These are phyloP conservation scores for Trichoderma semiorbis DNA, from an alignment of 2,329 filamentous ascomycete genomes.

Conservation along the genomic window DNA sequence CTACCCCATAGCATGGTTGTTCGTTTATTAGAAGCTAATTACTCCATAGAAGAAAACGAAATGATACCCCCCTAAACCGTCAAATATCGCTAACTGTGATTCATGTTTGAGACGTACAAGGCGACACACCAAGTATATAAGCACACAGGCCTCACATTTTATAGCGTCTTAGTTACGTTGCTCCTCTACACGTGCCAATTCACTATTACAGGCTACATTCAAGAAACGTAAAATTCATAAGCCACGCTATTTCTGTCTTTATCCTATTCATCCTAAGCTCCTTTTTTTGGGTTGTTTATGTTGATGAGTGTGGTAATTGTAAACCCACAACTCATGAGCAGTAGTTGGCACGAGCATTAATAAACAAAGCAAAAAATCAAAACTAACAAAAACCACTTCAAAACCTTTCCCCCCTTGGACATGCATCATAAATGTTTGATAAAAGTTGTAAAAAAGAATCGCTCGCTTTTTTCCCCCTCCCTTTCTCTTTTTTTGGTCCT, in stretches of 20 bases:
- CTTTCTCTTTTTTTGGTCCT: background rate
- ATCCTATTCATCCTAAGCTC: background rate
- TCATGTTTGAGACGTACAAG: background rate
- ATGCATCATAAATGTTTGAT: constrained; percentile 18
- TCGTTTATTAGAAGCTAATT: constrained; percentile 9
- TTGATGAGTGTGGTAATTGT: background rate
- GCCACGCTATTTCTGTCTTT: background rate
- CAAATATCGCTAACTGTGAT: constrained; percentile 11
- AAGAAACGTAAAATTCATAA: constrained; percentile 7
- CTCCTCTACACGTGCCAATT: background rate
- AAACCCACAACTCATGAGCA: background rate
- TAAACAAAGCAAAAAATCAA: background rate
- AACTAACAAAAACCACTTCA: background rate
- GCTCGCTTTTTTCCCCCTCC: constrained; percentile 1
- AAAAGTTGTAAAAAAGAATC: background rate
- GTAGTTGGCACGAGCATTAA: background rate
- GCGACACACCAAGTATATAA: background rate
- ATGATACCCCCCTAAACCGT: constrained; percentile 3
- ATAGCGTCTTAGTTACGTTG: background rate
- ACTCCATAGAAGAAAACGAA: constrained; percentile 8
- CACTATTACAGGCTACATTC: background rate
- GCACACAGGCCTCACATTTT: background rate
- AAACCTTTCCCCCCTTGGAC: background rate
- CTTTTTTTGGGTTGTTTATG: background rate
- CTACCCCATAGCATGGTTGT: background rate